A percentile compares a stretch with the other conserved stretches of the same genome.
These are phyloP conservation scores for Alternaria sp. DNA, from an alignment of 2,329 filamentous ascomycete species.

Conservation along the genomic window DNA sequence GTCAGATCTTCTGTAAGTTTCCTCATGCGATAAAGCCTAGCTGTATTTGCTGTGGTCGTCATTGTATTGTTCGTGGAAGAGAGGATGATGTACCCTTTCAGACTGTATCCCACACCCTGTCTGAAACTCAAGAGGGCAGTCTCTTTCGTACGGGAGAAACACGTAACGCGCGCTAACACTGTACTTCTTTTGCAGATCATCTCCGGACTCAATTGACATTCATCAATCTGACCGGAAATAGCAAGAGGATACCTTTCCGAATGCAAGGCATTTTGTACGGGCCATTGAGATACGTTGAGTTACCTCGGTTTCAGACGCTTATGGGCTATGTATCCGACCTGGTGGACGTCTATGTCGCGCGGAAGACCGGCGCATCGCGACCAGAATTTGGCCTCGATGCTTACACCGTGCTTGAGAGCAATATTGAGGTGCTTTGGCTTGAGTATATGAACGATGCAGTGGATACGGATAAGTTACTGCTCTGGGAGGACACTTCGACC, in stretches of 20 bases:
- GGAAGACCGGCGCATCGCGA: neutral
- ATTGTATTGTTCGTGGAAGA: neutral
- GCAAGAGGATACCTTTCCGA: slow-evolving; percentile 2
- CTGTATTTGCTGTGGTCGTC: neutral
- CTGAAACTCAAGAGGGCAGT: neutral
- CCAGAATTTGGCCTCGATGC: neutral
- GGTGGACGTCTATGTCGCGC: slow-evolving; percentile 20
- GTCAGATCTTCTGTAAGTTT: slow-evolving; percentile 35
- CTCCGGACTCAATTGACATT: slow-evolving; percentile 36
- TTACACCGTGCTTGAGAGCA: slow-evolving; percentile 4
- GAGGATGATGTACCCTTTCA: neutral
- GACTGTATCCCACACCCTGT: neutral
- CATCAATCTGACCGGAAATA: slow-evolving; percentile 23
- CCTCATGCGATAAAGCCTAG: neutral
- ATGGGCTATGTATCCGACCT: slow-evolving; percentile 29
- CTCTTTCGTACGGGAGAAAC: neutral
- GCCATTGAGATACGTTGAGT: slow-evolving; percentile 25
- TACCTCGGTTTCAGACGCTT: slow-evolving; percentile 36
- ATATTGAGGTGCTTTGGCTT: slow-evolving; percentile 26
- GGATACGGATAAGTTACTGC: slow-evolving; percentile 2
- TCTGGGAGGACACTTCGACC: slow-evolving; percentile 4
- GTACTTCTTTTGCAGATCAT: slow-evolving; percentile 17
- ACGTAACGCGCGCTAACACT: neutral
- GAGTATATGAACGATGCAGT: slow-evolving; percentile 24
- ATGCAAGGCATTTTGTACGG: slow-evolving; percentile 25